Evolutionary conservation across 2,329 filamentous ascomycete genomes (phyloP), one percentile per base, ranked within the genome.

Genomic region (Curvularia verruculosa): DNA sequence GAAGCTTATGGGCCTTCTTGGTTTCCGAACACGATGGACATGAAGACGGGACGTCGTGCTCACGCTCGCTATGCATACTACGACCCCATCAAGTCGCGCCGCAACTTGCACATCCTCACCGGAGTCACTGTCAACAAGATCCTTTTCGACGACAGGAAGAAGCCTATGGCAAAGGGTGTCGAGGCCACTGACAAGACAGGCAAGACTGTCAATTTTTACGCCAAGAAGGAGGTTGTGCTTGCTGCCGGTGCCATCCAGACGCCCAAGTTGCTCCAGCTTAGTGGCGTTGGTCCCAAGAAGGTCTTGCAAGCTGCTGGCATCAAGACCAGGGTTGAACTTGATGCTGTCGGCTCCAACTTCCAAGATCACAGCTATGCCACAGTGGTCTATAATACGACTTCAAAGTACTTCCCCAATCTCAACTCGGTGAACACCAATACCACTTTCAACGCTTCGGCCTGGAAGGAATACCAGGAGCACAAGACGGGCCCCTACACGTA

Each of bases 201-300:
- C 21, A 49, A 54, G 44, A 48, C 21, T 2, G 58, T 51, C 6
- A 60, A 46, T 10, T 62, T 72, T 3, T 62, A 60, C n/a, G 70
- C 68, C 1, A 67, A 60, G 50, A 71, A 68, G 50, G 87, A 89
- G 65, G 80, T 89, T 9, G 80, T 89, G 24, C 70, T 89, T 1
- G 84, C 84, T 1, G 87, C 87, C 1, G 82, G 80, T 26, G 76
- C 70, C 84, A 48, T 81, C 82, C 63, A 85, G 83, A 8, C 87
- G 81, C 2, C 84, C 83, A 71, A 75, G 88, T 18, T 79, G 86
- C 15, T 75, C 7, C 68, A 73, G 54, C 60, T 74, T 13, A 72
- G 68, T 48, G 73, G 73, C 24, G 56, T 75, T 24, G 73, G 73
- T 12, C 69, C 70, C 26, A 68, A 60, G 57, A 55, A 58, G 13